A percentile compares a stretch with the other conserved stretches of the same genome.
These are phyloP conservation scores for Eucalyptus grandis DNA, from an alignment of 345 rosid genomes.

Conservation along the genomic window DNA sequence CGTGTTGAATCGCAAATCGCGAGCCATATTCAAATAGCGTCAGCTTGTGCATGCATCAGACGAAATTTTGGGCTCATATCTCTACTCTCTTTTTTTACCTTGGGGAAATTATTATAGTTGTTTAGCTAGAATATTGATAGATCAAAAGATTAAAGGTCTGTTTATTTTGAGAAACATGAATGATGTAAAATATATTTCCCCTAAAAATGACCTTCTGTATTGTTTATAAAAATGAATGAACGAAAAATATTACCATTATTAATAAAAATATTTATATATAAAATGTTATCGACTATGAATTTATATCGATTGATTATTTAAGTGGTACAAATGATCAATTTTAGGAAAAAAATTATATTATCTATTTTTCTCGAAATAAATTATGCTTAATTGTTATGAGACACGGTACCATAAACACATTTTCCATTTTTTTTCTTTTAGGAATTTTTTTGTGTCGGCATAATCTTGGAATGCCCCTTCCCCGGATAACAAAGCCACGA, in stretches of 20 bases:
- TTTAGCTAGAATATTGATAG: neutral
- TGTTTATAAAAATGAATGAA: no score
- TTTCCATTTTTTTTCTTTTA: no score
- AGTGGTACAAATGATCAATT: no score
- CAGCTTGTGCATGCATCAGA: neutral
- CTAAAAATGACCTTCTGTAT: fast-evolving
- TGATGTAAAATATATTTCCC: no score
- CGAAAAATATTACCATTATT: no score
- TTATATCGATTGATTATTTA: no score
- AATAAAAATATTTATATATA: no score
- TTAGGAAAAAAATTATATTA: no score
- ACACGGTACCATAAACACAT: no score
- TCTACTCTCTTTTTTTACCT: neutral
- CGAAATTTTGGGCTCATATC: neutral
- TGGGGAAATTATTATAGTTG: no score
- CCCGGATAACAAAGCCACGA: neutral
- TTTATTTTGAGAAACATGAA: no score
- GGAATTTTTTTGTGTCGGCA: neutral
- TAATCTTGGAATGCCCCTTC: neutral
- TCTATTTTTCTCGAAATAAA: no score
- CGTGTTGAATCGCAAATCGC: neutral
- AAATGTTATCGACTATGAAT: neutral
- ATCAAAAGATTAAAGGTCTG: neutral
- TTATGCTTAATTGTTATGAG: neutral
- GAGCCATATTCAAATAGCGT: neutral